Percentiles rank a stretch among this genome's conserved stretches.
Evolutionary conservation across 768 basidiomycete genomes (phyloP).

Genomic region (Leccinum variicolor): DNA sequence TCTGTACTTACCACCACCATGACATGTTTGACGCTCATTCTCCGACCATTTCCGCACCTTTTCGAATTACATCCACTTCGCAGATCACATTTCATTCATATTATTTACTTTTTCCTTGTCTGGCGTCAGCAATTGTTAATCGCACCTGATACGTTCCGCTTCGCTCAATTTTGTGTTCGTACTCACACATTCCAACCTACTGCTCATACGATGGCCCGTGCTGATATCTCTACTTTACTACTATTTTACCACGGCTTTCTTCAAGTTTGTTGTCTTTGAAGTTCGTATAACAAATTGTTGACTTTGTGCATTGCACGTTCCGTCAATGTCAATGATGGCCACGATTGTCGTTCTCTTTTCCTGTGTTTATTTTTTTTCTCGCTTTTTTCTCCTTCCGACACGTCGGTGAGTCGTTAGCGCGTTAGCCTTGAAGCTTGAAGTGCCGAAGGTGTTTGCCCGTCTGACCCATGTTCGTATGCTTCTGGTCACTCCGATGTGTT

Average conservation of each 20-base stretch:
- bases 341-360: constrained; percentile 4
- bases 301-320: constrained; percentile 3
- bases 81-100: constrained; percentile 25
- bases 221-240: constrained; percentile 34
- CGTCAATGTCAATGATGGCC: too few relatives aligned
- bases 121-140: constrained; percentile 29
- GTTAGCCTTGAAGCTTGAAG: too few relatives aligned
- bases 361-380: neutral
- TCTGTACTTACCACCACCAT: constrained; percentile 36
- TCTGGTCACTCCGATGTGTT: constrained; percentile 14
- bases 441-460: neutral
- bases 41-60: constrained; percentile 13
- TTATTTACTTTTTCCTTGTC: constrained; percentile 27
- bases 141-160: constrained; percentile 21
- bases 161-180: constrained; percentile 17
- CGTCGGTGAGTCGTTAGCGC: constrained; percentile 3
- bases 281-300: constrained; percentile 18
- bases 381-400: neutral
- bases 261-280: constrained; percentile 15
- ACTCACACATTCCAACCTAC: constrained; percentile 24
- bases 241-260: constrained; percentile 29
- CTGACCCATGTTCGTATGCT: constrained; percentile 8
- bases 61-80: constrained; percentile 28
- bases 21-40: constrained; percentile 34
- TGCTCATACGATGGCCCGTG: constrained; percentile 26